Evolutionary conservation across 192 early-diverging fungal species (phyloP).

Genomic region (Backusella psychrophila): DNA sequence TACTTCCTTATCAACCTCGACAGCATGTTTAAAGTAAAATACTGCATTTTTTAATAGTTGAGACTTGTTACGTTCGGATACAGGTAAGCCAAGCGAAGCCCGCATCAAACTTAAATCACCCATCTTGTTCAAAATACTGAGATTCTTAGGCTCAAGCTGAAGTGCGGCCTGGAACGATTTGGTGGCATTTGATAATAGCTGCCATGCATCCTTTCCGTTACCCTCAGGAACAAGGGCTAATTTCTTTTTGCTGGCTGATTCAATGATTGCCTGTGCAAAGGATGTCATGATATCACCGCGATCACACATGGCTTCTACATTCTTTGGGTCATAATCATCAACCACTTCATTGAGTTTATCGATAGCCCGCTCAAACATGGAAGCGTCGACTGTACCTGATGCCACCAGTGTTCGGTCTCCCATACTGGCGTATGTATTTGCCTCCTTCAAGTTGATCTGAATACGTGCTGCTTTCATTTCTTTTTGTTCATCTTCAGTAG

Average conservation of each 20-base stretch:
- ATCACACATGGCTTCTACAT: slow-evolving; percentile 57
- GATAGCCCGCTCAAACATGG: slow-evolving; percentile 34
- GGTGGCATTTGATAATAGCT: slow-evolving; percentile 42
- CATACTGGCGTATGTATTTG: slow-evolving; percentile 39
- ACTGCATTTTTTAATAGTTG: slow-evolving; percentile 52
- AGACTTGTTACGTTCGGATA: slow-evolving; percentile 39
- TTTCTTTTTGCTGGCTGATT: slow-evolving; percentile 4
- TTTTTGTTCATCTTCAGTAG: slow-evolving; percentile 23
- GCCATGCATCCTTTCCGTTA: slow-evolving; percentile 38
- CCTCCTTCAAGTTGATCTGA: slow-evolving; percentile 47
- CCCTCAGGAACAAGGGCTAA: background rate
- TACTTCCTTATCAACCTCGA: slow-evolving; percentile 41
- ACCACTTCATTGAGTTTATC: slow-evolving; percentile 42
- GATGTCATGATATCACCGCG: slow-evolving; percentile 49
- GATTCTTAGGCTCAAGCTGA: slow-evolving; percentile 47
- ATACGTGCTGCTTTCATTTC: slow-evolving; percentile 37
- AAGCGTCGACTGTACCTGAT: slow-evolving; percentile 32
- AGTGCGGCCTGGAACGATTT: slow-evolving; percentile 43
- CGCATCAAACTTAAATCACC: slow-evolving; percentile 48
- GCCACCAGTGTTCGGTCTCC: slow-evolving; percentile 47
- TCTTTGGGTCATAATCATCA: slow-evolving; percentile 28
- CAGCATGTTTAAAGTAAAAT: slow-evolving; percentile 48
- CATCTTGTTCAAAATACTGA: slow-evolving; percentile 49
- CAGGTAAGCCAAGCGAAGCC: slow-evolving; percentile 36
- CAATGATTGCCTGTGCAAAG: slow-evolving; percentile 40